A percentile compares a stretch with the other conserved stretches of the same genome.
Evolutionary conservation across 2,329 filamentous ascomycete genomes (phyloP).

Genomic region (Chaetothyriales sp.): DNA sequence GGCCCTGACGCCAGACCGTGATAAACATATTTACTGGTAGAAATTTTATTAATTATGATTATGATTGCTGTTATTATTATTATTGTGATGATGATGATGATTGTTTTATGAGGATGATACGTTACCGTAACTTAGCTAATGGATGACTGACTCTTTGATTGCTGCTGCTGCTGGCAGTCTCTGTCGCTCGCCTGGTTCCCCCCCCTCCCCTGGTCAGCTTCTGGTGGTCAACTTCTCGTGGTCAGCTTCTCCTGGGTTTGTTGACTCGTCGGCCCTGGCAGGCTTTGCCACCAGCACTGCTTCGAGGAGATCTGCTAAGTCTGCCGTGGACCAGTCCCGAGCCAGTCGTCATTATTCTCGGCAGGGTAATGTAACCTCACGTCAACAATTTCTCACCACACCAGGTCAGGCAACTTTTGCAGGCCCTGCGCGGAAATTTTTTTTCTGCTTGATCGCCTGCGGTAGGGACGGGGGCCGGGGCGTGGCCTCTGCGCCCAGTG

Average conservation of each 20-base stretch:
- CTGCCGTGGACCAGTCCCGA: neutral
- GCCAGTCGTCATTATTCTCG: neutral
- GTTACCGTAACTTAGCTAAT: too few relatives aligned
- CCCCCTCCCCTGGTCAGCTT: too few relatives aligned
- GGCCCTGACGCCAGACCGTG: neutral
- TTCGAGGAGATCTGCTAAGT: neutral
- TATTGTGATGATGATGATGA: too few relatives aligned
- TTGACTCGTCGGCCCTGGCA: neutral
- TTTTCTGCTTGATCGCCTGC: neutral
- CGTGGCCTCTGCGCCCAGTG: neutral
- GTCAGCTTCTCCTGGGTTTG: too few relatives aligned
- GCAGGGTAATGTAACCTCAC: neutral
- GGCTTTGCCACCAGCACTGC: neutral
- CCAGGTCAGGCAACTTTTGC: neutral
- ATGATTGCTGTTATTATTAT: too few relatives aligned
- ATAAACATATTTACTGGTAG: neutral
- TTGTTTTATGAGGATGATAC: too few relatives aligned
- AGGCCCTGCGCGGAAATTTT: neutral
- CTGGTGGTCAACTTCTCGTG: too few relatives aligned
- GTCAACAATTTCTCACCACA: neutral
- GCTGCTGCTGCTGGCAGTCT: too few relatives aligned
- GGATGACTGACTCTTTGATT: too few relatives aligned
- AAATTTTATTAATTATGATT: too few relatives aligned
- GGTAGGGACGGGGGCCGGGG: neutral
- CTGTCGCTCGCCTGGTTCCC: too few relatives aligned